Base-by-base conservation (phyloP, 495 filamentous ascomycete species). In the Hypoxylon trugodes region DNA sequence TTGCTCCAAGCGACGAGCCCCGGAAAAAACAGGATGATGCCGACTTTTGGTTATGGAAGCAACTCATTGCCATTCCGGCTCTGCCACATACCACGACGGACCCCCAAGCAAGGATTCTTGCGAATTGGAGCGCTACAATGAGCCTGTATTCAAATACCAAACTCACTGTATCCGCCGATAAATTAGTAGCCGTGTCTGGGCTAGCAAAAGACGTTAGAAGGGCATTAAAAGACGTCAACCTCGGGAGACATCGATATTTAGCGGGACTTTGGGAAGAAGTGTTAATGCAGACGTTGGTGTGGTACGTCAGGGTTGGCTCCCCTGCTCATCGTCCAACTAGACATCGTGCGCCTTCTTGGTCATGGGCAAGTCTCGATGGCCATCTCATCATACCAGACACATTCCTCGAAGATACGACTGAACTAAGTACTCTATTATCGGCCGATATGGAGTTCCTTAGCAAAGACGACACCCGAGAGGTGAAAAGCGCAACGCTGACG, bases 181-280 rank as follows among this genome's bases (percentile, higher is more conserved):
- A 43, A 16, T 12, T 55, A 28, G 38, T 55, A 24, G 38, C 51
- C 6, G 51, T 55, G 5, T 55, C 52, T 9, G 52, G 52, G 2
- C n/a, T 56, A 18, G 52, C 52, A 10, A 35, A 46, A 33, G 52
- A 56, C n/a, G 41, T 36, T 18, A 43, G 40, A 46, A 36, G 19
- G n/a, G n/a, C 1, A 5, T 26, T 56, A 15, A 28, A 46, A 8
- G 8, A 5, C 16, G 0, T 36, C 16, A 6, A 9, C 7, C 38
- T 12, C 25, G 40, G 13, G 2, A 1, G 15, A 16, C 30, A 36
- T 36, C 28, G 40, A 15, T 56, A 56, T 26, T 21, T 56, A 4
- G 52, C 40, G 8, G 52, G 52, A 9, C 40, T 56, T 12, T 56
- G 52, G 40, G 28, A 56, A 36, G 38, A 55, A 3, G 52, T 56